These are phyloP conservation scores for Metschnikowia koreensis DNA, from an alignment of 805 yeast species.

Conservation along the genomic window DNA sequence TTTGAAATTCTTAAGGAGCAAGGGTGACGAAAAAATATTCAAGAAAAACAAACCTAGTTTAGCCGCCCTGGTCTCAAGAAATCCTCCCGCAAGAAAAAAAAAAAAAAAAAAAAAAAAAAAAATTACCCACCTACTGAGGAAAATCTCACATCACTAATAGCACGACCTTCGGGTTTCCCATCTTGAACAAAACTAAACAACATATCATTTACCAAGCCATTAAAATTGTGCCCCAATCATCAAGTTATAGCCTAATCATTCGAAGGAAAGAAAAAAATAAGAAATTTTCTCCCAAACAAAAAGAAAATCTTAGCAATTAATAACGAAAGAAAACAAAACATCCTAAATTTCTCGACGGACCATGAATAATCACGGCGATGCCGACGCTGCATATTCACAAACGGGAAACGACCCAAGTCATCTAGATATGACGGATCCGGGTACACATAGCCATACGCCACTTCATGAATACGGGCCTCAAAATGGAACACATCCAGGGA, in stretches of 20 bases:
- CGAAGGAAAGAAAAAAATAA: neutral
- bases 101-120: no score
- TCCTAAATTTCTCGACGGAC: neutral
- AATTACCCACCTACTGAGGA: neutral
- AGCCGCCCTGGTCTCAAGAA: neutral
- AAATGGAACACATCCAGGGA: neutral
- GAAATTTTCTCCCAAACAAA: neutral
- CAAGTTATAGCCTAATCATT: neutral
- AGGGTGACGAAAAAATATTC: neutral
- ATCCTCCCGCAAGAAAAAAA: no score
- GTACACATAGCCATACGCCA: constrained; percentile 2
- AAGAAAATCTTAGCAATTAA: no score
- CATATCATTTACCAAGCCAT: no score
- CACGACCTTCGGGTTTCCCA: neutral
- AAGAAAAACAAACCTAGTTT: neutral
- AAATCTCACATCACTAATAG: neutral
- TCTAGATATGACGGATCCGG: neutral
- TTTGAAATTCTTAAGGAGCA: no score
- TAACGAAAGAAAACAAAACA: neutral
- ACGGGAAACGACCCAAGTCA: neutral
- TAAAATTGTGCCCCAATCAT: neutral
- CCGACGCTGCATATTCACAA: constrained; percentile 2
- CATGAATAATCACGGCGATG: constrained; percentile 6
- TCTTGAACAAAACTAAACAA: neutral
- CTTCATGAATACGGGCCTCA: constrained; percentile 1